Conservation (phyloP, 805 yeast species). For the Myxozyma melibiosi region DNA sequence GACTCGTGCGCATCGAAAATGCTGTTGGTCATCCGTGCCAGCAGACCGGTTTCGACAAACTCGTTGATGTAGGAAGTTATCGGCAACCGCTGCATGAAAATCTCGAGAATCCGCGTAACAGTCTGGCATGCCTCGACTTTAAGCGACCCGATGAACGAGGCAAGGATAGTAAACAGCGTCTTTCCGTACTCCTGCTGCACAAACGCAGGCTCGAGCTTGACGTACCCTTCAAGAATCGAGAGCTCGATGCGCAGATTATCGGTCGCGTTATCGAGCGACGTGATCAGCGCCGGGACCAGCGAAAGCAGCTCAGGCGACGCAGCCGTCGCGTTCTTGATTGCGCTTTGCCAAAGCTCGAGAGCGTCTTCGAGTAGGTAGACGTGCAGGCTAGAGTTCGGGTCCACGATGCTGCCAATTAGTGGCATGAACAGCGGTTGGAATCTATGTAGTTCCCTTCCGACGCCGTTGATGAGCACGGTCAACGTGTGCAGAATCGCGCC, state of each 20-base stretch:
- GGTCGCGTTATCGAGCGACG: constrained; percentile 68
- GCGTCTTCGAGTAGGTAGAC: constrained; percentile 80
- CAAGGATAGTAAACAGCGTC: constrained; percentile 28
- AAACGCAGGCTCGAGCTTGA: constrained; percentile 38
- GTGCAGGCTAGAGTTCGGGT: constrained; percentile 57
- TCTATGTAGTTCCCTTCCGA: constrained; percentile 27
- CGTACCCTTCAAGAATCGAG: constrained; percentile 42
- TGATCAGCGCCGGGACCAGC: constrained; percentile 55
- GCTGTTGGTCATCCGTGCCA: constrained; percentile 39
- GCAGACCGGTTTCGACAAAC: constrained; percentile 39
- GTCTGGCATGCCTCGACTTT: constrained; percentile 29
- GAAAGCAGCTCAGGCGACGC: constrained; percentile 48
- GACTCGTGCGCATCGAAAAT: constrained; percentile 42
- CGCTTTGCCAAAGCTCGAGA: constrained; percentile 74
- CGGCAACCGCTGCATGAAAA: constrained; percentile 28
- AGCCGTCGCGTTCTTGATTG: constrained; percentile 56
- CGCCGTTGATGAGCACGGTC: constrained; percentile 39
- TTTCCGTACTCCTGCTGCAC: constrained; percentile 36
- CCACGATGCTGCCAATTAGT: constrained; percentile 61
- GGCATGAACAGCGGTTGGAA: constrained; percentile 53
- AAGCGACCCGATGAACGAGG: constrained; percentile 24
- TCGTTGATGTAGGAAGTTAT: constrained; percentile 28
- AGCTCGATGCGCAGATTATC: constrained; percentile 40
- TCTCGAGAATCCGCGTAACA: constrained; percentile 30
- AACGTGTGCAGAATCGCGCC: constrained; percentile 45